Evolutionary conservation across 2,329 filamentous ascomycete genomes (phyloP), one percentile per base, ranked within the genome.

Genomic region (Sclerotinia sclerotiorum): DNA sequence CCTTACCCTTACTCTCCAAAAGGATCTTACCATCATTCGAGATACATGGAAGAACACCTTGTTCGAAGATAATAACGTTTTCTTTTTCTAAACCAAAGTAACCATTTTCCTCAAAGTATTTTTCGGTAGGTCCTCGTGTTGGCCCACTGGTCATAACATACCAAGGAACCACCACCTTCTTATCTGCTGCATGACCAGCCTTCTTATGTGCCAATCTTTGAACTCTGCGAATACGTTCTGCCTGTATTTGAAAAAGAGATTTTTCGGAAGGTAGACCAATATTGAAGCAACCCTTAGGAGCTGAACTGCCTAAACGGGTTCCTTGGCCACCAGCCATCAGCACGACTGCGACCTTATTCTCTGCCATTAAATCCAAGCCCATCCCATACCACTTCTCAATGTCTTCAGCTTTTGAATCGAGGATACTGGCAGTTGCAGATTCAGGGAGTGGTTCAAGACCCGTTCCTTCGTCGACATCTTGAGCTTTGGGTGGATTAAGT

Each of bases 61-160:
- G 94, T 83, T 99, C 94, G 75, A 99, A 99, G 80, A 98, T 91
- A 73, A 90, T 81, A 70, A 99, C 90, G 77, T 99, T 95, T 79
- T 90, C 88, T 81, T 91, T 87, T 73, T 90, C 85, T 70, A 99
- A 82, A 7, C 95, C 95, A 79, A 99, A 99, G 84, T 93, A 98
- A 69, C 87, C 87, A 83, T 98, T 85, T 80, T 97, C 85, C 79
- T 91, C 82, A 80, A 99, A 98, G 84, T 95, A 99, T 71, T 90
- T 84, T 83, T 97, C 91, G n/a, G 95, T 99, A 52, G 94, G 92
- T 70, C 88, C 88, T 73, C 94, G 88, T 10, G 95, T 99, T 57
- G 95, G 95, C 5, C 95, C 95, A 76, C 93, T 97, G 76, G 95
- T 99, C 95, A 99, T 99, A 80, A 99, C 93, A 82, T 99, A 99